Conservation (phyloP, 371 early-diverging fungal genomes). For the Apophysomyces ossiformis region DNA sequence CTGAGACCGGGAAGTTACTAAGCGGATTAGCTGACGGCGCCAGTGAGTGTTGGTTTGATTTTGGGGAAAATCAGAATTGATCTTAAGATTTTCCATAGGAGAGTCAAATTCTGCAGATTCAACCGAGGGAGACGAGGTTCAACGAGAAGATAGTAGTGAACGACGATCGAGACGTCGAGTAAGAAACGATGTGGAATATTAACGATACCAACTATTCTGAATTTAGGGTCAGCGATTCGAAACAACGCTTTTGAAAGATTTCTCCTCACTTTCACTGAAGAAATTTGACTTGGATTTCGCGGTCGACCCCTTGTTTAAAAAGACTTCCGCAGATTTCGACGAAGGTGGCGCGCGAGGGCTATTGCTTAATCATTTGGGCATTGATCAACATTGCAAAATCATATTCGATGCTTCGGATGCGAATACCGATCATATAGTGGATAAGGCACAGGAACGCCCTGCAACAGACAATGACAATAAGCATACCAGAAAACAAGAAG, state of each 20-base stretch:
- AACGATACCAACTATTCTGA: conserved; percentile 4
- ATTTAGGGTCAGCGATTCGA: conserved; percentile 51
- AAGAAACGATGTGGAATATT: neutral
- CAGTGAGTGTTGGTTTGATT: conserved; percentile 39
- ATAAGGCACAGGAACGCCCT: neutral
- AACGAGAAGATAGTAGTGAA: conserved; percentile 50
- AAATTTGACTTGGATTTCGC: conserved; percentile 91
- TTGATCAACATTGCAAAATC: conserved; percentile 84
- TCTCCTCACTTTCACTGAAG: conserved; percentile 77
- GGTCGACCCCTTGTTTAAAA: conserved; percentile 97
- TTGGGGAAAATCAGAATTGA: neutral
- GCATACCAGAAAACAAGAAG: neutral
- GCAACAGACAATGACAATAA: neutral
- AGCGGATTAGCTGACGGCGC: conserved; percentile 82
- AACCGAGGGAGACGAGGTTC: conserved; percentile 56
- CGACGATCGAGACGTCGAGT: conserved; percentile 42
- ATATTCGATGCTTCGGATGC: conserved; percentile 95
- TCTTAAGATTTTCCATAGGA: conserved; percentile 6
- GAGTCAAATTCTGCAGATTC: conserved; percentile 31
- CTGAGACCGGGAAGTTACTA: conserved; percentile 93
- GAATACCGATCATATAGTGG: conserved; percentile 32
- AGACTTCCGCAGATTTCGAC: conserved; percentile 97
- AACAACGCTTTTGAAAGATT: conserved; percentile 83
- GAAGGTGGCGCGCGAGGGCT: conserved; percentile 97
- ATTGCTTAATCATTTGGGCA: conserved; percentile 83